phyloP scores from a whole-genome alignment of 352 stramenopile species.

The Pilasporangium apinafurcum region DNA sequence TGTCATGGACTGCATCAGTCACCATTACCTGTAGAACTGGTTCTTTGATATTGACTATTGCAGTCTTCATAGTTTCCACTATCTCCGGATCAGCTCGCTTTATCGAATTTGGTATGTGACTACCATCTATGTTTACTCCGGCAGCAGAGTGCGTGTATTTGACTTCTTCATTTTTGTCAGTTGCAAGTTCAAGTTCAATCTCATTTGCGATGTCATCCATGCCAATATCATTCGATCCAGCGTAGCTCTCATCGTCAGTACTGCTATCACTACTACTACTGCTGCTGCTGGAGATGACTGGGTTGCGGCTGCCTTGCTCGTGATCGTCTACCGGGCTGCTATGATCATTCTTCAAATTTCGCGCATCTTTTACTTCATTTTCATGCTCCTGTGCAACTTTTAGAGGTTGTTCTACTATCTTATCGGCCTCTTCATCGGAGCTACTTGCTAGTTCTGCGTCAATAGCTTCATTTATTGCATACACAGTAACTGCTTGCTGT shows the following conservation, averaged over 20 bases:
- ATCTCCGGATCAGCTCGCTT: too few relatives aligned
- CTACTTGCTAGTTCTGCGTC: constrained; percentile 21
- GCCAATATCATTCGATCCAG: constrained; percentile 6
- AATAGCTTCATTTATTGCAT: constrained; percentile 12
- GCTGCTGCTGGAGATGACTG: constrained; percentile 14
- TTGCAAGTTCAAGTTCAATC: background rate
- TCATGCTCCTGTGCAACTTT: too few relatives aligned
- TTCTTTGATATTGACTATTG: too few relatives aligned
- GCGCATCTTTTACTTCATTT: background rate
- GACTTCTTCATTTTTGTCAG: background rate
- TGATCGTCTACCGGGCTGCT: background rate
- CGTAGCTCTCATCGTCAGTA: constrained; percentile 12
- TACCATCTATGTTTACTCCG: too few relatives aligned
- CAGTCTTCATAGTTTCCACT: too few relatives aligned
- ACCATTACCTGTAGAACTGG: too few relatives aligned
- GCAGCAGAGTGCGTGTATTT: too few relatives aligned
- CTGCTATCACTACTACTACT: constrained; percentile 23
- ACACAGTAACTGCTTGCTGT: too few relatives aligned
- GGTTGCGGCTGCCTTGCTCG: background rate
- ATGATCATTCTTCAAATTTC: background rate
- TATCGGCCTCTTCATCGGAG: constrained; percentile 14
- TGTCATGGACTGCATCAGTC: too few relatives aligned
- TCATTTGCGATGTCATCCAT: constrained; percentile 4
- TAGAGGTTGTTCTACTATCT: too few relatives aligned
- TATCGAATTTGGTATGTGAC: too few relatives aligned